phyloP scores from a whole-genome alignment of 1,284 basidiomycete genomes.

The Neotropicomus parvogracilis region DNA sequence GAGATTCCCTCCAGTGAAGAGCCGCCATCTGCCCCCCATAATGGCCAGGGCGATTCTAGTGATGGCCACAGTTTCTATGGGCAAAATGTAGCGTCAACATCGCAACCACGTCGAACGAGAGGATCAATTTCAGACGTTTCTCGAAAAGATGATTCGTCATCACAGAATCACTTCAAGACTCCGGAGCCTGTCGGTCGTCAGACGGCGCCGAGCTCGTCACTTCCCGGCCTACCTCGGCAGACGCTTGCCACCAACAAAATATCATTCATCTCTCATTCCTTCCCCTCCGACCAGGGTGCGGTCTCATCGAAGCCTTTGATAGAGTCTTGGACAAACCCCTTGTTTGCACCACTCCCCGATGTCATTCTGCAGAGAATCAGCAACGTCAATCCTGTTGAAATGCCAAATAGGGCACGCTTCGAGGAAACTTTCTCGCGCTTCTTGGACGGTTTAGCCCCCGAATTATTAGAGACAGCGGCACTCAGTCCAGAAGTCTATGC shows the following conservation, averaged over 20 bases:
- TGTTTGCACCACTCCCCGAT: constrained; percentile 58
- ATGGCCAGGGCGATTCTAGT: constrained; percentile 25
- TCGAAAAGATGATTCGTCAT: constrained; percentile 20
- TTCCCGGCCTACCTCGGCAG: constrained; percentile 23
- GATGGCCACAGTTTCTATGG: constrained; percentile 37
- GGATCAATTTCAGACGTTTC: constrained; percentile 27
- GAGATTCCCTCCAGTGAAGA: constrained; percentile 37
- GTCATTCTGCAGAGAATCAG: constrained; percentile 46
- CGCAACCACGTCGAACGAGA: constrained; percentile 20
- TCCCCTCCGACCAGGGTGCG: constrained; percentile 34
- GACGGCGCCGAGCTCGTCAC: constrained; percentile 16
- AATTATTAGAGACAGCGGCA: constrained; percentile 58
- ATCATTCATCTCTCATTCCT: constrained; percentile 36
- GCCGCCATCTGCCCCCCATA: constrained; percentile 13
- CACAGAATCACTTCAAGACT: constrained; percentile 17
- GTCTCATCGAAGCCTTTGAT: constrained; percentile 37
- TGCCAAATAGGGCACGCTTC: constrained; percentile 55
- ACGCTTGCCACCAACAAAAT: constrained; percentile 25
- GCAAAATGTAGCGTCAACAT: constrained; percentile 37
- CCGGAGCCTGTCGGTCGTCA: constrained; percentile 27
- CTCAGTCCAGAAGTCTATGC: constrained; percentile 54
- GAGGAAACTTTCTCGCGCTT: constrained; percentile 50
- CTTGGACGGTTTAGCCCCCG: constrained; percentile 47
- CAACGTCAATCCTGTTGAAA: constrained; percentile 51
- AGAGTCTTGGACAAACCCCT: constrained; percentile 55